phyloP scores from a whole-genome alignment of 345 rosid genomes.

The Excoecaria agallocha region DNA sequence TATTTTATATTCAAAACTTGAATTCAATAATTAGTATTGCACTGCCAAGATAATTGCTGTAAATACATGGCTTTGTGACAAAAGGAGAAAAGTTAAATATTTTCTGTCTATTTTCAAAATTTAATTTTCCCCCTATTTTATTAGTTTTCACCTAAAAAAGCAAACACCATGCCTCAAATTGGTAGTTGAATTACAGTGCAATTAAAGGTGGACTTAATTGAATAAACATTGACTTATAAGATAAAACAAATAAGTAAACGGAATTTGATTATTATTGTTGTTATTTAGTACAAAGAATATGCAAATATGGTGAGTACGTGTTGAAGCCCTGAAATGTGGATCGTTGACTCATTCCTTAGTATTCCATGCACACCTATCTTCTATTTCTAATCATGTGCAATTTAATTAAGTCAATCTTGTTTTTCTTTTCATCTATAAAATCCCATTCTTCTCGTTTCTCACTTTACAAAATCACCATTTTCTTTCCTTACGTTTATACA shows the following conservation, averaged over 20 bases:
- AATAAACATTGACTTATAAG: not conserved
- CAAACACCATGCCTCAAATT: no score
- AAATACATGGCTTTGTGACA: no score
- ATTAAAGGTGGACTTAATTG: not conserved
- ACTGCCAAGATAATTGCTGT: no score
- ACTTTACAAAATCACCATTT: not conserved
- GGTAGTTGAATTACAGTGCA: no score
- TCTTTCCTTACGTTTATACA: not conserved
- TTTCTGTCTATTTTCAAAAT: no score
- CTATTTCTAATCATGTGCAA: not conserved
- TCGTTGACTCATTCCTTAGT: not conserved
- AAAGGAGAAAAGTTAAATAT: no score
- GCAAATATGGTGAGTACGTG: not conserved
- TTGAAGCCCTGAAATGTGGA: slow-evolving; percentile 23
- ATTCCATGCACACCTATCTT: no score
- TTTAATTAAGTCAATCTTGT: not conserved
- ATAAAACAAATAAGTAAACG: not conserved
- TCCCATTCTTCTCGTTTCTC: not conserved
- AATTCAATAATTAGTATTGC: no score
- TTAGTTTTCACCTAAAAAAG: no score
- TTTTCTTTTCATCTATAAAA: slow-evolving; percentile 1
- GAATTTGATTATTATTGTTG: not conserved
- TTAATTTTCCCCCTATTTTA: no score
- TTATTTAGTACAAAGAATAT: not conserved
- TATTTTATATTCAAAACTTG: no score